These are phyloP conservation scores for Taphrina confusa DNA, from an alignment of 1,139 yeast genomes.

Conservation along the genomic window DNA sequence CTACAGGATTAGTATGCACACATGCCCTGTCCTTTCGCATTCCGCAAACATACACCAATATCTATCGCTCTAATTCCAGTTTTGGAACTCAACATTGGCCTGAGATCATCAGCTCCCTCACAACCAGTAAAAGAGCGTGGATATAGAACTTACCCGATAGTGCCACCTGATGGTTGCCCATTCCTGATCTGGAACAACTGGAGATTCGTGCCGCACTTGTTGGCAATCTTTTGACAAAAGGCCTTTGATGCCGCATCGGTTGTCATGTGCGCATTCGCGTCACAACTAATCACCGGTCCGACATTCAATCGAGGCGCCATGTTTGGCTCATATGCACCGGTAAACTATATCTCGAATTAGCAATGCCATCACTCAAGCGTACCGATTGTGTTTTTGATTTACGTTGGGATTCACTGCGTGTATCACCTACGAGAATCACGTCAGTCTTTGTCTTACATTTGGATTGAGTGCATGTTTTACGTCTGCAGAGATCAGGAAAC, in stretches of 20 bases:
- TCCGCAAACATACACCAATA: slow-evolving; percentile 56
- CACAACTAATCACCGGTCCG: slow-evolving; percentile 70
- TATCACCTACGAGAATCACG: slow-evolving; percentile 18
- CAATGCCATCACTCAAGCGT: background rate
- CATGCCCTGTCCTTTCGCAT: too few relatives aligned
- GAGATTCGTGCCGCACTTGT: slow-evolving; percentile 56
- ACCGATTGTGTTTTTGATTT: too few relatives aligned
- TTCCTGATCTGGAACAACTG: slow-evolving; percentile 69
- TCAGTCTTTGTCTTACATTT: slow-evolving; percentile 50
- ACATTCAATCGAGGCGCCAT: slow-evolving; percentile 78
- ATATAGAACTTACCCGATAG: slow-evolving; percentile 62
- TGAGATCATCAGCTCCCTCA: background rate
- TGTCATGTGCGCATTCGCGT: slow-evolving; percentile 78
- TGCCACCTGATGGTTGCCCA: slow-evolving; percentile 91
- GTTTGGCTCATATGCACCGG: slow-evolving; percentile 62
- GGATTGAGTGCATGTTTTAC: slow-evolving; percentile 97
- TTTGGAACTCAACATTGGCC: slow-evolving; percentile 78
- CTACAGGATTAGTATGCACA: slow-evolving; percentile 8
- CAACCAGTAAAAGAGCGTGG: too few relatives aligned
- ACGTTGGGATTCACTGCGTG: slow-evolving; percentile 35
- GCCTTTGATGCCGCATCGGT: slow-evolving; percentile 74
- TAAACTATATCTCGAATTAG: slow-evolving; percentile 48
- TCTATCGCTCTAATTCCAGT: slow-evolving; percentile 87
- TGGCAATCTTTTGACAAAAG: slow-evolving; percentile 64
- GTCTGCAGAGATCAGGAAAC: slow-evolving; percentile 87